These are phyloP conservation scores for Zasmidium cellare DNA, from an alignment of 2,329 filamentous ascomycete genomes.

Conservation along the genomic window DNA sequence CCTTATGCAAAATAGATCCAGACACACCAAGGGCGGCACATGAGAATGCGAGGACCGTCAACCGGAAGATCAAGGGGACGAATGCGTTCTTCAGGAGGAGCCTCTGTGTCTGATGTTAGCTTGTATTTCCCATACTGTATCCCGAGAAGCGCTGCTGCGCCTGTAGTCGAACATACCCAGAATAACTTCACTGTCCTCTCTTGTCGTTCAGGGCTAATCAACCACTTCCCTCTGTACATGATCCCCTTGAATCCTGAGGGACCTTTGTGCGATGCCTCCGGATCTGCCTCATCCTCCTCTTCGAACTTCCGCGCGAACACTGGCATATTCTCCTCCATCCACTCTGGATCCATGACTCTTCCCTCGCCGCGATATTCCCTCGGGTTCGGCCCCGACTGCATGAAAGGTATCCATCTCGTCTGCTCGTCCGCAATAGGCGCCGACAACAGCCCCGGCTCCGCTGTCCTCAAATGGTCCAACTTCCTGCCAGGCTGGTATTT, in stretches of 20 bases:
- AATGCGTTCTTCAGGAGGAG: conserved; percentile 77
- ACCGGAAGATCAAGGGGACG: conserved; percentile 78
- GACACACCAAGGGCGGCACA: conserved; percentile 78
- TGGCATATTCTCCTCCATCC: conserved; percentile 52
- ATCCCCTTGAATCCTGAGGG: conserved; percentile 45
- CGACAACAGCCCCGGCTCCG: conserved; percentile 36
- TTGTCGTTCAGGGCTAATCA: conserved; percentile 43
- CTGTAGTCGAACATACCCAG: conserved; percentile 28
- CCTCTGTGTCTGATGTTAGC: conserved; percentile 38
- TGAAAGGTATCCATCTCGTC: conserved; percentile 37
- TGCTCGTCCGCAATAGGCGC: conserved; percentile 35
- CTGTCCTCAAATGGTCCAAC: conserved; percentile 36
- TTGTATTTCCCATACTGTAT: background rate
- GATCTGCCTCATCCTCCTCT: conserved; percentile 50
- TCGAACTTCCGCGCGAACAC: conserved; percentile 54
- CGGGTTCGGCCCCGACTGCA: conserved; percentile 38
- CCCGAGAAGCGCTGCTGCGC: background rate
- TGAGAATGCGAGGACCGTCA: conserved; percentile 81
- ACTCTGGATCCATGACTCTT: conserved; percentile 42
- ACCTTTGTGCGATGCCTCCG: conserved; percentile 24
- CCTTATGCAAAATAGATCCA: conserved; percentile 65
- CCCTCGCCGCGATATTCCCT: conserved; percentile 30
- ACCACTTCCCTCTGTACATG: conserved; percentile 38
- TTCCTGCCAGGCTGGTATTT: conserved; percentile 37
- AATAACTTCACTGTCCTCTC: conserved; percentile 35